Evolutionary conservation across 352 stramenopile genomes (phyloP).

Genomic region (Nothophytophthora sp.): DNA sequence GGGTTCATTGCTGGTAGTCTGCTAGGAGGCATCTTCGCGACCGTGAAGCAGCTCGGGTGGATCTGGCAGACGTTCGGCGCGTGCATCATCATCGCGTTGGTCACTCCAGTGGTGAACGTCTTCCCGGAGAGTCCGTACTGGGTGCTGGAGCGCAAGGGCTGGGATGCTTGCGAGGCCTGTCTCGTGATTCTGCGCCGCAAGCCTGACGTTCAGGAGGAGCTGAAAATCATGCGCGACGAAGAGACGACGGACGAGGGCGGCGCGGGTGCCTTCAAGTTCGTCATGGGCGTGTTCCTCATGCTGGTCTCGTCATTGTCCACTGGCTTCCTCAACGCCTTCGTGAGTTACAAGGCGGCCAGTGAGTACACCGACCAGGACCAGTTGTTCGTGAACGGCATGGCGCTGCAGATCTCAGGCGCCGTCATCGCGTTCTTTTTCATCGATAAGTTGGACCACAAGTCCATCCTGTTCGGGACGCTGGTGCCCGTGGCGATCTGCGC

Average conservation of each 20-base stretch:
- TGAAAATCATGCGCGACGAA: conserved; percentile 70
- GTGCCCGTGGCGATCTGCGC: conserved; percentile 52
- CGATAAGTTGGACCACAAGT: conserved; percentile 77
- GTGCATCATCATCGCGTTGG: conserved; percentile 62
- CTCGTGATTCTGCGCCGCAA: conserved; percentile 70
- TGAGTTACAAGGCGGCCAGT: conserved; percentile 48
- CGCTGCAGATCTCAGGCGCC: conserved; percentile 56
- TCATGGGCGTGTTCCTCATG: conserved; percentile 65
- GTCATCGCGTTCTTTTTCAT: conserved; percentile 81
- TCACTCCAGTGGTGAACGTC: conserved; percentile 71
- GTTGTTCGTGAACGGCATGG: conserved; percentile 59
- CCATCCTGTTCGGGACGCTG: conserved; percentile 66
- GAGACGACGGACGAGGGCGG: conserved; percentile 42
- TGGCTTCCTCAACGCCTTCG: conserved; percentile 60
- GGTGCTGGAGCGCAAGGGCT: conserved; percentile 68
- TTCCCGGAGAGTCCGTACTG: conserved; percentile 82
- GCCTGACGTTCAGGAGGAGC: conserved; percentile 63
- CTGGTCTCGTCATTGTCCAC: conserved; percentile 58
- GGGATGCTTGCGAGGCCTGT: conserved; percentile 64
- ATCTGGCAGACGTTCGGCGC: conserved; percentile 76
- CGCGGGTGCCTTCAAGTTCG: conserved; percentile 58
- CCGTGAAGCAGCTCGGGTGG: conserved; percentile 67
- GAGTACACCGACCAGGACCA: conserved; percentile 47
- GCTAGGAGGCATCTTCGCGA: conserved; percentile 50
- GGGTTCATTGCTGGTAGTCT: conserved; percentile 69